A percentile compares a stretch with the other conserved stretches of the same genome.
Evolutionary conservation across 352 stramenopile species (phyloP).

Genomic region (Pythium aquatile): DNA sequence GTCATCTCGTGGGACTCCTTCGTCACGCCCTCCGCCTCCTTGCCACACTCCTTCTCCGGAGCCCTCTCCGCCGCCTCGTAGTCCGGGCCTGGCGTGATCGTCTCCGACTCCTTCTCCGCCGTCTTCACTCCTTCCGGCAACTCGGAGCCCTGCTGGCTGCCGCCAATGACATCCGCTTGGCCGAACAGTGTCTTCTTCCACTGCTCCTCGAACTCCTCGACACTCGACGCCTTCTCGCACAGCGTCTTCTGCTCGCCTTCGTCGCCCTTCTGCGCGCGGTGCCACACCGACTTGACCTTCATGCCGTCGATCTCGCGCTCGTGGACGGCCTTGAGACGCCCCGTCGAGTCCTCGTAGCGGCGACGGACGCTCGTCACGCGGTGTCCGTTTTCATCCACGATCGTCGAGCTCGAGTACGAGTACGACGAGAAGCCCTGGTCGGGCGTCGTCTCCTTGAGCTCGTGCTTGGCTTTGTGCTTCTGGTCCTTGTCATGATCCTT

Average conservation of each 20-base stretch:
- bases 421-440: slow-evolving; percentile 47
- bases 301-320: slow-evolving; percentile 68
- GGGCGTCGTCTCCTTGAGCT: slow-evolving; percentile 3
- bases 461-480: slow-evolving; percentile 7
- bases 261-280: slow-evolving; percentile 43
- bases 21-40: slow-evolving; percentile 33
- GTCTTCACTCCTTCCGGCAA: slow-evolving; percentile 24
- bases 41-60: slow-evolving; percentile 37
- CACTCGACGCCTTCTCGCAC: slow-evolving; percentile 26
- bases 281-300: slow-evolving; percentile 57
- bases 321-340: slow-evolving; percentile 64
- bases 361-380: slow-evolving; percentile 49
- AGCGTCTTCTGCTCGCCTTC: slow-evolving; percentile 52
- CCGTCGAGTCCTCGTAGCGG: slow-evolving; percentile 76
- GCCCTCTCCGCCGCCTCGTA: slow-evolving; percentile 31
- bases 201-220: slow-evolving; percentile 61
- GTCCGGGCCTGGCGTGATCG: slow-evolving; percentile 20
- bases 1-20: slow-evolving; percentile 32
- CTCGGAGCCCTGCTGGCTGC: neutral
- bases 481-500: slow-evolving; percentile 1
- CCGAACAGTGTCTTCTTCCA: slow-evolving; percentile 70
- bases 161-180: slow-evolving; percentile 34
- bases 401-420: slow-evolving; percentile 60
- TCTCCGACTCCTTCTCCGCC: slow-evolving; percentile 22
- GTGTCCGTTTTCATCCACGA: slow-evolving; percentile 60